Percentiles rank a stretch among this genome's conserved stretches.
These are phyloP conservation scores for Endotrypanum monterogeii DNA, from an alignment of 208 protist species.

Conservation along the genomic window DNA sequence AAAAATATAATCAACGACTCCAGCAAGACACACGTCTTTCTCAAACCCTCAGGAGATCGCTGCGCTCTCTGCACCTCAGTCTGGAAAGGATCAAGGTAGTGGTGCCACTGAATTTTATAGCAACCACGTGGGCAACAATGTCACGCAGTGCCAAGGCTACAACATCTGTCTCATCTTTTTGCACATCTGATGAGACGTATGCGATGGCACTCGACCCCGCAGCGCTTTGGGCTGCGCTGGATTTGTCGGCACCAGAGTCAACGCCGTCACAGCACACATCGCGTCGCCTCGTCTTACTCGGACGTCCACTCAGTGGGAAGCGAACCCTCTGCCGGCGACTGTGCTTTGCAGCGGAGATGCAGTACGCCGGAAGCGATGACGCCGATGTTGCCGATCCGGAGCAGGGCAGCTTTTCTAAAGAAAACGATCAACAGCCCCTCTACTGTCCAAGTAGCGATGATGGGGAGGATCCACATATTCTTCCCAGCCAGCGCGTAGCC, in stretches of 20 bases:
- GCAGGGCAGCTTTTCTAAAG: constrained; percentile 1
- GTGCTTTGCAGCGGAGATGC: constrained; percentile 58
- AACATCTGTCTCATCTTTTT: neutral
- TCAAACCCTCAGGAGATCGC: neutral
- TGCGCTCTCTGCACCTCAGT: neutral
- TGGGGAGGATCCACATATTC: constrained; percentile 14
- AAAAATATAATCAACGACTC: neutral
- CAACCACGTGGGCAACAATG: neutral
- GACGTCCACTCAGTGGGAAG: constrained; percentile 72
- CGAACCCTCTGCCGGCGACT: constrained; percentile 69
- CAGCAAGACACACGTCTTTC: neutral
- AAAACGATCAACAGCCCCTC: constrained; percentile 29
- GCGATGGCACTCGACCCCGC: constrained; percentile 22
- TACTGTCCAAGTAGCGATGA: constrained; percentile 27
- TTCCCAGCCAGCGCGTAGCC: neutral
- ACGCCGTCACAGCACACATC: constrained; percentile 40
- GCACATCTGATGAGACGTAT: constrained; percentile 9
- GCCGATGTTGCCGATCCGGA: constrained; percentile 2
- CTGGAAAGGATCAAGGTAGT: neutral
- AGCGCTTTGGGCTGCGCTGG: constrained; percentile 58
- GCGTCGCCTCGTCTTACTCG: constrained; percentile 69
- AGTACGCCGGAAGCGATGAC: constrained; percentile 27
- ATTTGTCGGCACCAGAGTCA: constrained; percentile 44
- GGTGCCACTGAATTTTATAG: neutral
- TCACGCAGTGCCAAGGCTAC: neutral